Evolutionary conservation across 768 basidiomycete genomes (phyloP), one percentile per base, ranked within the genome.

Genomic region (Suillus brevipes): DNA sequence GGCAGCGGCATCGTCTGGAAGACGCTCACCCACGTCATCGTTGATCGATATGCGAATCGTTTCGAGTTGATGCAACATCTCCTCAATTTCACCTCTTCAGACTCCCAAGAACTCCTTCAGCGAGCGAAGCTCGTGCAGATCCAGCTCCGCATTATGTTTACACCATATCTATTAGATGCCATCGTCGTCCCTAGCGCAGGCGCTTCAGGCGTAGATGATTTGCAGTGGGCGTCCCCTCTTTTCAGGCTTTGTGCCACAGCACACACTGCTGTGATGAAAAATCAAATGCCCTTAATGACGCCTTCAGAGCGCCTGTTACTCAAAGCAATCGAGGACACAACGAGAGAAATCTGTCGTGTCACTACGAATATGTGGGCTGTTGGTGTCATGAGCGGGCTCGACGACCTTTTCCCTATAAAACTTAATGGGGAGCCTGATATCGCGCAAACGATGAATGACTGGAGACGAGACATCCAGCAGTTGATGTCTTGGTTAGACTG

Each of bases 1-100:
- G 64, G 65, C 0, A 82, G 78, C 59, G 76, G 75, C 0, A 63
- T 83, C 3, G 82, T 85, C 67, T 84, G 84, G 84, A 69, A 69
- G 34, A 73, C 75, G 3, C 70, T 83, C 42, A 67, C 77, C 14
- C 73, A 76, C 12, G 74, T 78, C 37, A 69, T 84, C n/a, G 72
- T 76, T 4, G 76, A 83, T 50, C 79, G 82, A 8, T 82, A 81
- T 60, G 75, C 74, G 6, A 77, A 75, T 20, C 71, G 84, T n/a
- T 71, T 85, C 14, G 80, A 83, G 61, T 64, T 78, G 23, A 65
- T 81, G 9, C 77, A 71, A 14, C 71, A 80, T 65, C 70, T 81
- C 28, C 73, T 84, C 7, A 74, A 77, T 50, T 59, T 65, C 42
- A 56, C 40, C 13, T 18, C 45, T 3, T 52, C 72, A 13, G 65